A percentile compares a stretch with the other conserved stretches of the same genome.
Conservation (phyloP, 73 alveolate genomes). For the Symbiodinium natans region DNA sequence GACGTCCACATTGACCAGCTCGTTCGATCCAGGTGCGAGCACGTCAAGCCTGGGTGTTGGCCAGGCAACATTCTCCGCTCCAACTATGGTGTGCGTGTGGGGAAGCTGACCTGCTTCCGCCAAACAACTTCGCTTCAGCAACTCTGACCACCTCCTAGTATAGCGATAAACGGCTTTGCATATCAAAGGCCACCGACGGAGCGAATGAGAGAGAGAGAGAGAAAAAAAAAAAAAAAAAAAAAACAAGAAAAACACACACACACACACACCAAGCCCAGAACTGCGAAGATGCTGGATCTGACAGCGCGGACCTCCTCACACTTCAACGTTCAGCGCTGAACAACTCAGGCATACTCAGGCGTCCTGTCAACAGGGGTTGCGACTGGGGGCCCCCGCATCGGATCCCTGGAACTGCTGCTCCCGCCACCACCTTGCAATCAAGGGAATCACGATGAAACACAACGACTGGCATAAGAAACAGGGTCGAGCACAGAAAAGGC, state of each 20-base stretch:
- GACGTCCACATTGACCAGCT: slow-evolving; percentile 80
- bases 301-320: not conserved
- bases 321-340: not conserved
- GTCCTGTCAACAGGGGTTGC: not conserved
- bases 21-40: slow-evolving; percentile 25
- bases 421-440: not conserved
- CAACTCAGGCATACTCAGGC: not conserved
- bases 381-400: not conserved
- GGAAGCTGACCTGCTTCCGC: too few relatives aligned
- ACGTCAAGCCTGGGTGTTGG: slow-evolving; percentile 29
- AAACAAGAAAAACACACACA: too few relatives aligned
- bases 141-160: too few relatives aligned
- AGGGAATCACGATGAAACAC: not conserved
- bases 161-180: too few relatives aligned
- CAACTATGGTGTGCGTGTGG: too few relatives aligned
- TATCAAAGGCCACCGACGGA: too few relatives aligned
- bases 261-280: not conserved
- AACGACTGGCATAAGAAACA: not conserved
- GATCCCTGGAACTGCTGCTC: not conserved
- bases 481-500: not conserved
- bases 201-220: not conserved
- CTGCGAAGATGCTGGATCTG: not conserved
- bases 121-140: too few relatives aligned
- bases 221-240: too few relatives aligned
- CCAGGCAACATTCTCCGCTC: too few relatives aligned